A percentile compares a stretch with the other conserved stretches of the same genome.
These are phyloP conservation scores for Endothia cerciana DNA, from an alignment of 2,329 filamentous ascomycete genomes.

Conservation along the genomic window DNA sequence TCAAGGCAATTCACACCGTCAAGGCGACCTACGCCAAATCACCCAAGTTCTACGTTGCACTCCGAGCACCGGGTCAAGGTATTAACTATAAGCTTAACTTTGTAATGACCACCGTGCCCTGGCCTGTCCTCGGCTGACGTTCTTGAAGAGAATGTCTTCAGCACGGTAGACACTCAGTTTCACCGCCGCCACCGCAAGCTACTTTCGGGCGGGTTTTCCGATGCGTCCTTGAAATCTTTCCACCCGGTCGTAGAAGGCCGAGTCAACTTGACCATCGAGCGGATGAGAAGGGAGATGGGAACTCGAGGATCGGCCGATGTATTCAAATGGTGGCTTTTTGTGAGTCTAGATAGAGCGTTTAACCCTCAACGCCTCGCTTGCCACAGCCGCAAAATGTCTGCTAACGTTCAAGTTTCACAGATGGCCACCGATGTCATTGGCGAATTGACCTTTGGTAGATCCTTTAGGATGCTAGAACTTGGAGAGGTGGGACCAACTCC, in stretches of 20 bases:
- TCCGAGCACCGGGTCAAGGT: slow-evolving; percentile 14
- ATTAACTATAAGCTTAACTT: background rate
- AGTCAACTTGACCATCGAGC: slow-evolving; percentile 44
- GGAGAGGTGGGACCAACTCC: slow-evolving; percentile 45
- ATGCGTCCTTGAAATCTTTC: slow-evolving; percentile 39
- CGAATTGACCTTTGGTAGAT: slow-evolving; percentile 59
- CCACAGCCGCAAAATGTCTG: too few relatives aligned
- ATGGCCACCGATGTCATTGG: slow-evolving; percentile 58
- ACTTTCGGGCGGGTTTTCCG: slow-evolving; percentile 46
- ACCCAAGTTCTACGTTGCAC: slow-evolving; percentile 31
- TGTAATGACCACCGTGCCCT: background rate
- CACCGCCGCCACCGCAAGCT: slow-evolving; percentile 47
- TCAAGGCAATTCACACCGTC: slow-evolving; percentile 36
- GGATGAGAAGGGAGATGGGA: slow-evolving; percentile 49
- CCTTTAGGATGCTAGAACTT: slow-evolving; percentile 55
- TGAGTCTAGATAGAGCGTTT: slow-evolving; percentile 38
- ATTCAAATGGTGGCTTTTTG: slow-evolving; percentile 57
- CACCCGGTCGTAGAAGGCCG: slow-evolving; percentile 41
- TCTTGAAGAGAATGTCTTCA: slow-evolving; percentile 42
- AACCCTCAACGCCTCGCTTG: background rate
- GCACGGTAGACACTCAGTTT: slow-evolving; percentile 42
- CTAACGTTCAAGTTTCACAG: background rate
- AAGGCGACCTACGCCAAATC: slow-evolving; percentile 38
- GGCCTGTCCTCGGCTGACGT: background rate
- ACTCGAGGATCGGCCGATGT: slow-evolving; percentile 46